These are phyloP conservation scores for Exophiala dermatitidis DNA, from an alignment of 2,329 filamentous ascomycete genomes.

Conservation along the genomic window DNA sequence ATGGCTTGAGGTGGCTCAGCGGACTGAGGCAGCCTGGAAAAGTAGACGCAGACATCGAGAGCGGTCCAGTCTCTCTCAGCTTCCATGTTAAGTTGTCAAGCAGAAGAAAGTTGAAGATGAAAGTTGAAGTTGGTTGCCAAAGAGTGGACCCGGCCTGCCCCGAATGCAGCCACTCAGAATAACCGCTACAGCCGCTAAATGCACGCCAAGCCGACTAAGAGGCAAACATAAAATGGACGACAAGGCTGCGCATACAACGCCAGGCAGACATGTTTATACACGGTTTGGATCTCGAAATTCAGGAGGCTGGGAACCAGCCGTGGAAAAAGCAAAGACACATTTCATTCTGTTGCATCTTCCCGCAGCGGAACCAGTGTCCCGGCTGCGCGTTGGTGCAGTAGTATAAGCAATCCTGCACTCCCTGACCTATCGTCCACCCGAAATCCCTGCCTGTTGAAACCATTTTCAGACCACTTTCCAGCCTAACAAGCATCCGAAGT, in stretches of 20 bases:
- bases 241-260: conserved; percentile 9
- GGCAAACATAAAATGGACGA: conserved; percentile 14
- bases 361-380: background rate
- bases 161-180: background rate
- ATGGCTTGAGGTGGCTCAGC: background rate
- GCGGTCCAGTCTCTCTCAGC: too few species aligned
- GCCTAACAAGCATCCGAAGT: background rate
- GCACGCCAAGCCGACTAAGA: background rate
- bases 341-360: background rate
- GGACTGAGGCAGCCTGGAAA: background rate
- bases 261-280: conserved; percentile 14
- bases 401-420: background rate
- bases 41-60: too few species aligned
- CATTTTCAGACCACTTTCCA: background rate
- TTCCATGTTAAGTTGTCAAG: too few species aligned
- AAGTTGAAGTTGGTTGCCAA: too few species aligned
- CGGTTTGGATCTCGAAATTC: conserved; percentile 8
- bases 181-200: background rate
- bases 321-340: background rate
- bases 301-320: conserved; percentile 11
- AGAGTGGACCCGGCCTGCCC: too few species aligned
- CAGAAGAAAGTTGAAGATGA: too few species aligned
- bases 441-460: background rate
- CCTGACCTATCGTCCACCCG: background rate
- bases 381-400: background rate